Base-by-base conservation (phyloP, 768 basidiomycete species). In the Hygrocybe punicea region DNA sequence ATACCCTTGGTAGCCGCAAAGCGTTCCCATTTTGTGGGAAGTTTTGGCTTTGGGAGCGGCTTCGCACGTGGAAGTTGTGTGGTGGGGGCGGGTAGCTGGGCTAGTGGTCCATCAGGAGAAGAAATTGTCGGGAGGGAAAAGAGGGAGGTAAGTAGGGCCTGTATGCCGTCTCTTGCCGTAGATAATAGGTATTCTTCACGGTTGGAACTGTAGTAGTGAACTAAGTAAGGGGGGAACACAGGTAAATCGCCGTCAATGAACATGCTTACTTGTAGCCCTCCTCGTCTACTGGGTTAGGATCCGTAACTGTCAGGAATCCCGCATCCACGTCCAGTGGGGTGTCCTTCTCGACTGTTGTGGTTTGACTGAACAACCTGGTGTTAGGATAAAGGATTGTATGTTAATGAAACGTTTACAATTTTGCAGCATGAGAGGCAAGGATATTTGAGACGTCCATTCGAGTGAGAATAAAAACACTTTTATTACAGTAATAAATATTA, bases 1-100 rank as follows among this genome's bases (percentile, higher is more conserved):
- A 98, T 98, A 36, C 97, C 97, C 76, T 97, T 98, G 36, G 91
- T 87, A 47, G 86, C 84, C 4, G 96, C 96, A 66, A 98, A 99
- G 55, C 83, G 79, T 76, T 98, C 92, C 97, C 97, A 99, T 72
- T 97, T 98, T 6, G 96, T 98, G 34, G 81, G 84, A 8, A 88
- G 87, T 73, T 96, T 97, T 2, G 90, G 89, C 65, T 93, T 95
- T 0, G 95, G 97, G 2, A 98, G 78, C 0, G 91, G 92, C 69
- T 99, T 98, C 29, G 93, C 82, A 21, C 97, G 84, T 0, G 97
- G 97, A 1, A 98, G 82, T 47, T 78, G 76, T 24, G 88, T 91
- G 1, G 79, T 82, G 2, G 91, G 89, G 1, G 83, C 66, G 1
- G 96, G 95, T 3, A 97, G 87, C 55, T 84, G 78, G 1, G 89